Base-by-base conservation (phyloP, 768 basidiomycete genomes). In the Amanita subjunquillea region DNA sequence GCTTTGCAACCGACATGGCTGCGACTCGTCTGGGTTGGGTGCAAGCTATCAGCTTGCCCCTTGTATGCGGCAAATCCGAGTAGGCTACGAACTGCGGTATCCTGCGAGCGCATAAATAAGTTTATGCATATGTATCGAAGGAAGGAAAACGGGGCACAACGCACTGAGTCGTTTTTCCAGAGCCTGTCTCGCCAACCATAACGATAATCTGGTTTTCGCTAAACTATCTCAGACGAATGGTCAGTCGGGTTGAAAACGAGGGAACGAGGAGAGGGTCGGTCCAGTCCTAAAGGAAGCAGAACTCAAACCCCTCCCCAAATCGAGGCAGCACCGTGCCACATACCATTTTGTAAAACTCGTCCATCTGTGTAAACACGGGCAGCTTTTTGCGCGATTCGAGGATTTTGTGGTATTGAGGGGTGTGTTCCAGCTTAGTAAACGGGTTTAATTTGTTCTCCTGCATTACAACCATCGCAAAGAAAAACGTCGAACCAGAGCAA, bases 1-100 rank as follows among this genome's bases (percentile, higher is more conserved):
- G 93, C 66, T 95, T 94, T 20, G 95, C 95, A 2, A 97, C 95
- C 13, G 89, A 91, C 91, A 96, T 97, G 7, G 95, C 93, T 9
- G 95, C 93, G 3, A 99, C 92, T 71, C 95, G 79, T 60, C 95
- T 77, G 1, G 95, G 95, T 63, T 99, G 95, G 2, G 95, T 99
- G 62, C 95, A 99, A 0, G 95, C 95, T 3, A 99, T 85, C 59
- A 97, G 69, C 66, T 92, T 96, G 36, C 90, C 85, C 65, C 80
- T 87, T 4, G 83, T 80, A 63, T 97, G 93, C 0, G 94, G 93
- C 30, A 96, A 68, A 67, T 98, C 95, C 3, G 91, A 91, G 66
- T 83, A 97, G 42, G 85, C 87, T 40, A 94, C 93, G 60, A 97
- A 96, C 66, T 98, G 95, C 1, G 95, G 95, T 62, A 98, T 96